Evolutionary conservation across 345 rosid species (phyloP).

Genomic region (Geranium brycei): DNA sequence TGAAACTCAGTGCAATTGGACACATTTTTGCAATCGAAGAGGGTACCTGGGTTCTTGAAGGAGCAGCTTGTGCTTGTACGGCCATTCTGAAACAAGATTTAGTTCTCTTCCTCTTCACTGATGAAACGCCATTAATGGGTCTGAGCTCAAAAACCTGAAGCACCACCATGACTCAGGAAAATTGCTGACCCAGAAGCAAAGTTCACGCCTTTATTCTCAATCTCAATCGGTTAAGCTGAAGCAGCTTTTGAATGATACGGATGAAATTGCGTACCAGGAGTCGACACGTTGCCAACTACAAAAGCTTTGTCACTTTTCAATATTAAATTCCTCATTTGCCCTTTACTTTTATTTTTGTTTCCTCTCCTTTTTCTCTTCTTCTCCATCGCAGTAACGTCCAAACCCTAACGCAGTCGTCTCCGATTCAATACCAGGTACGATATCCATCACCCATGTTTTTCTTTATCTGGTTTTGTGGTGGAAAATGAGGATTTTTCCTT

Average conservation of each 20-base stretch:
- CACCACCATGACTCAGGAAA: neutral
- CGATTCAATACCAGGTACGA: too few relatives aligned
- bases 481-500: too few relatives aligned
- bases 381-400: too few relatives aligned
- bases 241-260: neutral
- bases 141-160: conserved; percentile 5
- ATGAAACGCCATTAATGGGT: neutral
- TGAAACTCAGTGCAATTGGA: too few relatives aligned
- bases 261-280: neutral
- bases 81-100: neutral
- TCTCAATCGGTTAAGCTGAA: neutral
- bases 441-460: too few relatives aligned
- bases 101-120: neutral
- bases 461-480: too few relatives aligned
- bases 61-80: conserved; percentile 2
- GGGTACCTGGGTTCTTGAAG: conserved; percentile 12
- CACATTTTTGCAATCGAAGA: too few relatives aligned
- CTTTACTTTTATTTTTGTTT: too few relatives aligned
- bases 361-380: too few relatives aligned
- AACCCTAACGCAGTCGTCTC: too few relatives aligned
- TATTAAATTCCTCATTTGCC: too few relatives aligned
- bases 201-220: neutral
- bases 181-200: neutral
- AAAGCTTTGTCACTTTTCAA: neutral
- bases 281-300: neutral